Percentiles rank a stretch among this genome's conserved stretches.
phyloP scores from a whole-genome alignment of 176 grass and related monocot species.

The Aegilops umbellulata region DNA sequence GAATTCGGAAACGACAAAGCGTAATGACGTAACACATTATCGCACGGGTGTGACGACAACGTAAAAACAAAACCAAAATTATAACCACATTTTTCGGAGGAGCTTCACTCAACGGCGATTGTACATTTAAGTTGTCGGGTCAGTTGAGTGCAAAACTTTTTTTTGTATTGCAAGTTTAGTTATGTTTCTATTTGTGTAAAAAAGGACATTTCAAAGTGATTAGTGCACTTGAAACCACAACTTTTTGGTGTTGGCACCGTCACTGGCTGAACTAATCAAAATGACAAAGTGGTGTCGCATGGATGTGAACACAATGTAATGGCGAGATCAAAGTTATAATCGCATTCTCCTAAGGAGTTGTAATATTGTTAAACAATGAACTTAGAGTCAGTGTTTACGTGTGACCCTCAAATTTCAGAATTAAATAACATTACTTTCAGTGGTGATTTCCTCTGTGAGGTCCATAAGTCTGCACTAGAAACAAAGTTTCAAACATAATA shows the following conservation, averaged over 20 bases:
- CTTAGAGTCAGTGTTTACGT: not conserved
- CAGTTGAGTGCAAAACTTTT: too few relatives aligned
- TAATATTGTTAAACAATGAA: not conserved
- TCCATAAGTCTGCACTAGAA: not conserved
- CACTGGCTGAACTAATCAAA: not conserved
- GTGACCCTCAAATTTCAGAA: not conserved
- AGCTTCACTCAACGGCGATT: not conserved
- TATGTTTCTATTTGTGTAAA: too few relatives aligned
- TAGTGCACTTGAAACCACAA: too few relatives aligned
- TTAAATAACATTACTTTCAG: not conserved
- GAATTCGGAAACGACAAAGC: not conserved
- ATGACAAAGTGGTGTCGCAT: not conserved
- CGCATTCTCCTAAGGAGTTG: not conserved
- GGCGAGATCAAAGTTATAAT: too few relatives aligned
- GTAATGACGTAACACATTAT: not conserved
- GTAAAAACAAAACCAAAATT: not conserved
- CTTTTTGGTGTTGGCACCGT: too few relatives aligned
- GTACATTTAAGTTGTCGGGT: too few relatives aligned
- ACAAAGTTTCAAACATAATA: not conserved
- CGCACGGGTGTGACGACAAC: not conserved
- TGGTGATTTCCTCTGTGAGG: not conserved
- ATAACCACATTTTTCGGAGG: not conserved
- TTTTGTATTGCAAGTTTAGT: too few relatives aligned
- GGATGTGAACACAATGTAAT: not conserved
- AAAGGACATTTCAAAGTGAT: too few relatives aligned